Evolutionary conservation across 2,329 filamentous ascomycete genomes (phyloP).

Genomic region (Fonsecaea monophora): DNA sequence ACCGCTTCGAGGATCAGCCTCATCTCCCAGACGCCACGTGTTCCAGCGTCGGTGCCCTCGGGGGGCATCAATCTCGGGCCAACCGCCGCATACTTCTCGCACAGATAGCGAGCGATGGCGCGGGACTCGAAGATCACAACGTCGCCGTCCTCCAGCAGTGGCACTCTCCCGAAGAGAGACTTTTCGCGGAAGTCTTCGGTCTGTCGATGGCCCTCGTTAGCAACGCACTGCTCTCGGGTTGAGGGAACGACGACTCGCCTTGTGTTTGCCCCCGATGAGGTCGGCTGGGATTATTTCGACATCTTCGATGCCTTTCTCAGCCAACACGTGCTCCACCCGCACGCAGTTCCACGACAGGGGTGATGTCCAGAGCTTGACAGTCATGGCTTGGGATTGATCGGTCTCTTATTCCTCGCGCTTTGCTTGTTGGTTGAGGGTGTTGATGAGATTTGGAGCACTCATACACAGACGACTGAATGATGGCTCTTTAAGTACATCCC

Average conservation of each 20-base stretch:
- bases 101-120: conserved; percentile 20
- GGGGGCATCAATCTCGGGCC: conserved; percentile 9
- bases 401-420: neutral
- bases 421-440: neutral
- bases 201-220: neutral
- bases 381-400: neutral
- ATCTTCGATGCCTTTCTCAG: conserved; percentile 20
- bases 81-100: conserved; percentile 13
- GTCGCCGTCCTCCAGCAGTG: conserved; percentile 14
- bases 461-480: neutral
- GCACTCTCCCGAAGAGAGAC: conserved; percentile 22
- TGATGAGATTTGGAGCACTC: neutral
- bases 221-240: neutral
- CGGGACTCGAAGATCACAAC: conserved; percentile 20
- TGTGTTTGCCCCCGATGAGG: conserved; percentile 13
- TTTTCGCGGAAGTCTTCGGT: conserved; percentile 15
- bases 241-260: conserved; percentile 1
- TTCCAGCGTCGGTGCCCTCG: neutral
- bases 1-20: conserved; percentile 8
- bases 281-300: conserved; percentile 2
- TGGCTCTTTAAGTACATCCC: neutral
- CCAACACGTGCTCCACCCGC: conserved; percentile 17
- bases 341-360: conserved; percentile 21
- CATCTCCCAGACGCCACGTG: conserved; percentile 15
- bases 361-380: conserved; percentile 16